Conservation (phyloP, 78 protist genomes). For the Mantamonas sphyraenae region DNA sequence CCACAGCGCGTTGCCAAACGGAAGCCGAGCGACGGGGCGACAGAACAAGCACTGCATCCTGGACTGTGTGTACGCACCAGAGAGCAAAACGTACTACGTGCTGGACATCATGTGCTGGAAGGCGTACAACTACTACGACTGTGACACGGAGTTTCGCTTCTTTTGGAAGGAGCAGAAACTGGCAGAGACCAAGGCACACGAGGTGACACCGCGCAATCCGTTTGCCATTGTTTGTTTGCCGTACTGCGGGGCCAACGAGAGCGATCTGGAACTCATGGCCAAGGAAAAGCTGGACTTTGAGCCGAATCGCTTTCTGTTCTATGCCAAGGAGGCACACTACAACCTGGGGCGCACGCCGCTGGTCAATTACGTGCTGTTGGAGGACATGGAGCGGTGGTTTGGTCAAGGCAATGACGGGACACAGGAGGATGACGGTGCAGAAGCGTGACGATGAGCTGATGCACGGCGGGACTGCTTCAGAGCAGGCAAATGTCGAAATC, state of each 20-base stretch:
- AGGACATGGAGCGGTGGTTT: too few relatives aligned
- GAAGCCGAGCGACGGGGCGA: neutral
- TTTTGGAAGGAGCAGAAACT: slow-evolving; percentile 46
- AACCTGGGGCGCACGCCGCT: slow-evolving; percentile 41
- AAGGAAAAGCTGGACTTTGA: neutral
- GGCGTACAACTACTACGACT: slow-evolving; percentile 41
- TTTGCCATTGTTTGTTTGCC: slow-evolving; percentile 14
- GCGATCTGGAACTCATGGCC: slow-evolving; percentile 7
- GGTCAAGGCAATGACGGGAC: too few relatives aligned
- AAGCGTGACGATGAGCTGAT: too few relatives aligned
- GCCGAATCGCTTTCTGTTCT: slow-evolving; percentile 12
- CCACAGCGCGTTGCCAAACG: neutral
- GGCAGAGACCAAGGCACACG: slow-evolving; percentile 14
- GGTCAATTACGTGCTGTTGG: too few relatives aligned
- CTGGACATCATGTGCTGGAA: slow-evolving; percentile 58
- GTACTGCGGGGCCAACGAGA: neutral
- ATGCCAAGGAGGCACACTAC: slow-evolving; percentile 30
- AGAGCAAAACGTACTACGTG: slow-evolving; percentile 18
- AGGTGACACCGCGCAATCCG: neutral
- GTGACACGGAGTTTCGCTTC: slow-evolving; percentile 53
- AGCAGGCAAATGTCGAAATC: too few relatives aligned
- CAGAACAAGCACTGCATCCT: slow-evolving; percentile 1
- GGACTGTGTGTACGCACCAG: slow-evolving; percentile 1
- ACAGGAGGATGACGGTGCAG: too few relatives aligned
- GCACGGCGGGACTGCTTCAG: too few relatives aligned